Conservation (phyloP, 2,329 filamentous ascomycete species). For the Rhinocladiella similis region DNA sequence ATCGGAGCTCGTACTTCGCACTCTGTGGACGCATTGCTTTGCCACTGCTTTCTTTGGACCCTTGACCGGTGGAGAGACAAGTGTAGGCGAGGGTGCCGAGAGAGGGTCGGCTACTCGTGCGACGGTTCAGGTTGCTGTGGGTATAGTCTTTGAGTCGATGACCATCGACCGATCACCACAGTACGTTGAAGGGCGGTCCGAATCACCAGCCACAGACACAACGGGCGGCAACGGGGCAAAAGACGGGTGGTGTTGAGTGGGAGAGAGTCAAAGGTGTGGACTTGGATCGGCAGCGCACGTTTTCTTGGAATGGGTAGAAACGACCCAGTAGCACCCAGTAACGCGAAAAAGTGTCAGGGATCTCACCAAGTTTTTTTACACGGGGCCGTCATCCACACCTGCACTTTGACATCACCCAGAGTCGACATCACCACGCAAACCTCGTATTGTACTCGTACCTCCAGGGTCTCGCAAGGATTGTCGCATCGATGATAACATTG, state of each 20-base stretch:
- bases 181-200: not conserved
- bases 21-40: not conserved
- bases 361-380: slow-evolving; percentile 12
- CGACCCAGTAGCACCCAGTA: not conserved
- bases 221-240: not conserved
- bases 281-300: slow-evolving; percentile 7
- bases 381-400: not conserved
- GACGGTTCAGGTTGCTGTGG: not conserved
- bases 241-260: not conserved
- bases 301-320: not conserved
- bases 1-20: too few species aligned
- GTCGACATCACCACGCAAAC: too few species aligned
- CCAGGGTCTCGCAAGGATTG: not conserved
- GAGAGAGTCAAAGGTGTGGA: not conserved
- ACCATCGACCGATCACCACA: not conserved
- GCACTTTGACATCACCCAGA: slow-evolving; percentile 9
- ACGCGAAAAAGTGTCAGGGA: slow-evolving; percentile 2
- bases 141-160: not conserved
- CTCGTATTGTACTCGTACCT: not conserved
- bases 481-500: too few species aligned
- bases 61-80: not conserved
- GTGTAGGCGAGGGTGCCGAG: slow-evolving; percentile 9
- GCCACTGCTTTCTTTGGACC: not conserved
- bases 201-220: slow-evolving; percentile 6
- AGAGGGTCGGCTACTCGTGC: not conserved